phyloP scores from a whole-genome alignment of 495 filamentous ascomycete genomes.

The Lepidopterella palustris region DNA sequence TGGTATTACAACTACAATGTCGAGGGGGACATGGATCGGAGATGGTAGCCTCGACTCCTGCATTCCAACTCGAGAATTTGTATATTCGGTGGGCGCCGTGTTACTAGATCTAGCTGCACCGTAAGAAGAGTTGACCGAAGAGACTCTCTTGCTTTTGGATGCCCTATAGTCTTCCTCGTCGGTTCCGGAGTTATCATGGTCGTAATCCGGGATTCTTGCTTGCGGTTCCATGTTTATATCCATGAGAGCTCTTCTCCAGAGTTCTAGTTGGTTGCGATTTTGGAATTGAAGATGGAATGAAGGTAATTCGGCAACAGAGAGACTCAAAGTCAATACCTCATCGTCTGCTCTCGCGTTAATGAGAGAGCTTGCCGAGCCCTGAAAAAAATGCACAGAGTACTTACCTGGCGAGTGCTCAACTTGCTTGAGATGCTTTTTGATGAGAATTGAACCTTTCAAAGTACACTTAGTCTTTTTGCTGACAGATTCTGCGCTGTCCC shows the following conservation, averaged over 20 bases:
- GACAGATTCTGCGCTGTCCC: conserved; percentile 50
- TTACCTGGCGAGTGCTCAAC: conserved; percentile 62
- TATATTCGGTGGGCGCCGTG: conserved; percentile 77
- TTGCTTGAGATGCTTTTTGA: conserved; percentile 95
- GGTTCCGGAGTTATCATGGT: conserved; percentile 69
- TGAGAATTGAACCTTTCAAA: conserved; percentile 94
- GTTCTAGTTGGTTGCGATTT: conserved; percentile 74
- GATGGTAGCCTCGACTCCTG: conserved; percentile 49
- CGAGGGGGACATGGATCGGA: conserved; percentile 82
- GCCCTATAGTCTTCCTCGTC: conserved; percentile 91
- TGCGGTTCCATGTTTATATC: conserved; percentile 65
- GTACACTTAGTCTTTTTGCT: conserved; percentile 65
- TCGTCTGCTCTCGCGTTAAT: conserved; percentile 51
- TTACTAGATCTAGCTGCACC: conserved; percentile 69
- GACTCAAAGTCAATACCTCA: conserved; percentile 77
- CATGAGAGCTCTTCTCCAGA: conserved; percentile 82
- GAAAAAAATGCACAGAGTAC: conserved; percentile 5
- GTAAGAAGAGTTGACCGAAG: conserved; percentile 81
- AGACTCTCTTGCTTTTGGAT: conserved; percentile 59
- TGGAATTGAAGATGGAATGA: conserved; percentile 93
- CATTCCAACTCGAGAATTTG: conserved; percentile 46
- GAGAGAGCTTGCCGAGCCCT: not conserved
- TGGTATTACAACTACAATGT: conserved; percentile 94
- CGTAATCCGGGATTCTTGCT: conserved; percentile 53
- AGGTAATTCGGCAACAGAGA: conserved; percentile 91